Evolutionary conservation across 2,329 filamentous ascomycete species (phyloP), one percentile per base, ranked within the genome.

Genomic region (Penicillium sp.): DNA sequence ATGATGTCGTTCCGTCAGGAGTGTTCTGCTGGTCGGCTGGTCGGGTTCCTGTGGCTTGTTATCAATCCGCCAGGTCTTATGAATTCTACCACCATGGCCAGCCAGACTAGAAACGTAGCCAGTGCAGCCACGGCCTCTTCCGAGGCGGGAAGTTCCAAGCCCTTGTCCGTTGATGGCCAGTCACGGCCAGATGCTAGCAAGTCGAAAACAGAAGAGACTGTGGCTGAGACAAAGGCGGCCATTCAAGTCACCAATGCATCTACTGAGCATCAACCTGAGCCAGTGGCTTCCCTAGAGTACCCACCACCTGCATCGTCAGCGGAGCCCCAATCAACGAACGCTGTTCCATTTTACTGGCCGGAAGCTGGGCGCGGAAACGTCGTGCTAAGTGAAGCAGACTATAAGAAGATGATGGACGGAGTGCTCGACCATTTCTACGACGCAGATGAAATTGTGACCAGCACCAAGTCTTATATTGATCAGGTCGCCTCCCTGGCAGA

Each of bases 1-100:
- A 91, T 96, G 85, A 98, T 99, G 94, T 90, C 93, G 0, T 98
- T 91, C 73, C 85, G 95, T 60, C 95, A 98, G 75, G 95, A 99
- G 74, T 99, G 95, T 73, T 97, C 93, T 0, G 92, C 93, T 37
- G 96, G 95, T 0, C 85, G 93, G 19, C 84, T 97, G 72, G 96
- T 97, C 0, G 96, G 96, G 0, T 99, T 99, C 69, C 84, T 98
- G 28, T 99, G 96, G 94, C 81, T 97, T 28, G 89, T 97, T 0
- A 90, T 97, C 51, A 85, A 83, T 67, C 89, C 92, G 37, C 84
- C 87, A 0, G 76, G 80, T 6, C 62, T 78, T 37, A 66, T 75
- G 59, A 76, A 78, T 59, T 72, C 79, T 61, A 70, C 72, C 38
- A 71, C 74, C 13, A 73, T 75, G 69, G 68, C 71, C 12, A 74